Percentiles rank a stretch among this genome's conserved stretches.
phyloP scores from a whole-genome alignment of 2,329 filamentous ascomycete species.

The Leptographium lundbergii region DNA sequence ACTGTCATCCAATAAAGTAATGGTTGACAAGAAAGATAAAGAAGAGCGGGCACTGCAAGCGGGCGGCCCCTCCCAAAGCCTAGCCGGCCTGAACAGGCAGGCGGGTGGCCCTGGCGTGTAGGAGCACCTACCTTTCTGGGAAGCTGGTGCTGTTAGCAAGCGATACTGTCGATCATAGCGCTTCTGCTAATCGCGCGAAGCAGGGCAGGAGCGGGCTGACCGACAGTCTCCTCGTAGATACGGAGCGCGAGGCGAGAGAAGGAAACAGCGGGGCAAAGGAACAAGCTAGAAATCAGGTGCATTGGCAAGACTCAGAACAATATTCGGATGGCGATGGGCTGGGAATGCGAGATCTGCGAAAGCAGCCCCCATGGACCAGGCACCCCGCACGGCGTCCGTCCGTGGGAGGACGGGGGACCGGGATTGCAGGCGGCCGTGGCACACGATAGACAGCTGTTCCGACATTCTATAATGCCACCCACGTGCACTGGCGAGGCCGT shows the following conservation, averaged over 20 bases:
- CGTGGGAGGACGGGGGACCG: no score
- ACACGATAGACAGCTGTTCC: no score
- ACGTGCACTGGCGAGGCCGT: no score
- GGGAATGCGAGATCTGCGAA: no score
- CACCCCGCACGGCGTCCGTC: no score
- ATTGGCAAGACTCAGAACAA: no score
- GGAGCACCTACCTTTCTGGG: slow-evolving; percentile 7
- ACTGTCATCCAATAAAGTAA: background rate
- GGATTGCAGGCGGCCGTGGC: no score
- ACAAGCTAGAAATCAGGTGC: background rate
- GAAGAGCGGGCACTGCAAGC: background rate
- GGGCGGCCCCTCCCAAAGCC: background rate
- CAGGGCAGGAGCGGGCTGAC: background rate
- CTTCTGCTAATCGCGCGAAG: background rate
- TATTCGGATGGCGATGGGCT: no score
- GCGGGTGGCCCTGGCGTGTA: background rate
- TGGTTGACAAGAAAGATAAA: background rate
- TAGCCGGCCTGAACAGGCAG: background rate
- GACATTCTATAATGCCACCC: no score
- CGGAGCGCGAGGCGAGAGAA: background rate
- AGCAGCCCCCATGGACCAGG: no score
- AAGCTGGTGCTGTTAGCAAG: slow-evolving; percentile 1
- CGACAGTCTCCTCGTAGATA: background rate
- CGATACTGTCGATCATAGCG: background rate
- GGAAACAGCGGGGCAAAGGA: background rate